phyloP scores from a whole-genome alignment of 1,284 basidiomycete species.

The Laetiporus sulphureus region DNA sequence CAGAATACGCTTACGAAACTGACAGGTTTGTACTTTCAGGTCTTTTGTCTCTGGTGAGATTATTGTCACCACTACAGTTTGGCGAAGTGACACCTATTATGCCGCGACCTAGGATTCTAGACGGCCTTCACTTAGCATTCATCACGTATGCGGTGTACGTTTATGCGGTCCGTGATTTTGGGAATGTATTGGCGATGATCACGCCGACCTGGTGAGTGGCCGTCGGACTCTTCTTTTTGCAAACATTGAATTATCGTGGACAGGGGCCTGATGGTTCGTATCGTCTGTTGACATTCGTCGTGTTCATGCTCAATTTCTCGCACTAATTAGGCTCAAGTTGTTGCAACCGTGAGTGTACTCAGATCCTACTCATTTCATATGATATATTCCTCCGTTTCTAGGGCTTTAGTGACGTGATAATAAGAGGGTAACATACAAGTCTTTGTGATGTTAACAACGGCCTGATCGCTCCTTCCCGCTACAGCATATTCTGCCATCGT shows the following conservation, averaged over 20 bases:
- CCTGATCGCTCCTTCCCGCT: too few relatives aligned
- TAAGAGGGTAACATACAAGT: conserved; percentile 2
- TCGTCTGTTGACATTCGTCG: too few relatives aligned
- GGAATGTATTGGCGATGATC: background rate
- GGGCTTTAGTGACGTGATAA: background rate
- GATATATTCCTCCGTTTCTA: background rate
- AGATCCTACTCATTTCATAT: background rate
- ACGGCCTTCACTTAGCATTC: conserved; percentile 14
- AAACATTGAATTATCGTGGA: background rate
- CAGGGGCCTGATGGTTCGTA: too few relatives aligned
- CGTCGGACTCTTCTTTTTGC: background rate
- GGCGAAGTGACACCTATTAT: too few relatives aligned
- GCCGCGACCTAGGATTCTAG: conserved; percentile 14
- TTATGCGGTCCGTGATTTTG: conserved; percentile 14
- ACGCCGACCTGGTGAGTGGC: background rate
- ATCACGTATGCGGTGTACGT: conserved; percentile 14
- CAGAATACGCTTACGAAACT: background rate
- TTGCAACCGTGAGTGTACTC: background rate
- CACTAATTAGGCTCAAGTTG: background rate
- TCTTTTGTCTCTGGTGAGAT: background rate
- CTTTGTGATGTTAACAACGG: too few relatives aligned
- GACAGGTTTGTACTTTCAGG: background rate
- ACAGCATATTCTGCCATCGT: background rate
- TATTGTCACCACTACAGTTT: background rate
- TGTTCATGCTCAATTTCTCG: too few relatives aligned